phyloP scores from a whole-genome alignment of 192 early-diverging fungal genomes.

The Gamsiella multidivaricata region DNA sequence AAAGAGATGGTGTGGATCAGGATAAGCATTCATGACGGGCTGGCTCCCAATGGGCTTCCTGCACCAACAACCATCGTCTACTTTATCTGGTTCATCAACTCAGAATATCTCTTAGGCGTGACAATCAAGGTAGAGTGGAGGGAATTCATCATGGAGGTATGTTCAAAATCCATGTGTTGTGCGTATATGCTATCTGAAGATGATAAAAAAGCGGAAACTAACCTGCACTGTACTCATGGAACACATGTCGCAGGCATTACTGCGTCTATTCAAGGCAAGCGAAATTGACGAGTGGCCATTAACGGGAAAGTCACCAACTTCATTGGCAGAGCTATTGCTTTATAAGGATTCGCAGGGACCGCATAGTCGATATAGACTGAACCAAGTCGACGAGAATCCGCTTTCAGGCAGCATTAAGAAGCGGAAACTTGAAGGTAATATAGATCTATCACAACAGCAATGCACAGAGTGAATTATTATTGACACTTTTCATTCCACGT shows the following conservation, averaged over 20 bases:
- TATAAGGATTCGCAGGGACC: conserved; percentile 57
- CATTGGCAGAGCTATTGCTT: conserved; percentile 52
- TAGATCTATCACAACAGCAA: too few species aligned
- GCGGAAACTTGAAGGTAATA: conserved; percentile 36
- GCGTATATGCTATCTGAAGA: too few species aligned
- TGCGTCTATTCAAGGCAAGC: conserved; percentile 43
- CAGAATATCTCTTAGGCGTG: conserved; percentile 52
- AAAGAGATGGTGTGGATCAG: conserved; percentile 56
- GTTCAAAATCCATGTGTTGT: not conserved
- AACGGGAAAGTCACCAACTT: conserved; percentile 51
- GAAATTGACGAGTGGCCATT: conserved; percentile 55
- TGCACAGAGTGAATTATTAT: too few species aligned
- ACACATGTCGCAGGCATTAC: conserved; percentile 28
- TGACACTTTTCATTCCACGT: too few species aligned
- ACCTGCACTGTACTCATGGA: not conserved
- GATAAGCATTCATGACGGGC: conserved; percentile 57
- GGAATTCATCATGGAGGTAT: conserved; percentile 57
- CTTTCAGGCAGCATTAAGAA: conserved; percentile 23
- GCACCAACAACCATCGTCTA: conserved; percentile 42
- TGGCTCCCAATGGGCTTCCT: conserved; percentile 53
- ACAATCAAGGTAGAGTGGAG: conserved; percentile 51
- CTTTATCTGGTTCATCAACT: conserved; percentile 57
- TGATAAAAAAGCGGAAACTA: too few species aligned
- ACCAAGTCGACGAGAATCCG: conserved; percentile 59
- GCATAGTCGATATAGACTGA: conserved; percentile 53